phyloP scores from a whole-genome alignment of 75 land plant species.

The Gnetum montanum region DNA sequence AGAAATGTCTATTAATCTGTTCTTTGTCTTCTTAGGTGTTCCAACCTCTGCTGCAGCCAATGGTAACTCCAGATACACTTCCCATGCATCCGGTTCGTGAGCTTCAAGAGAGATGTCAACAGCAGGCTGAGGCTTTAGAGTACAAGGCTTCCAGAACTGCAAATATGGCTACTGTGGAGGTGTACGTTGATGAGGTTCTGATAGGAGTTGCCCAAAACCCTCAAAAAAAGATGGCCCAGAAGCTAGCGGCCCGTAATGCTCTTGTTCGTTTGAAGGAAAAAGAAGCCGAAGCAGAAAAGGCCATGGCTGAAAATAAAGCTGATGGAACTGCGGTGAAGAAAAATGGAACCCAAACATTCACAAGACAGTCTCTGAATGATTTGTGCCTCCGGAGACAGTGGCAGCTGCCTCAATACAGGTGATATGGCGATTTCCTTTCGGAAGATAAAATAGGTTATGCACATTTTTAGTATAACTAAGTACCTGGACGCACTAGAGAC shows the following conservation, averaged over 20 bases:
- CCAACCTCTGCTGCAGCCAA: slow-evolving; percentile 79
- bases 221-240: slow-evolving; percentile 99
- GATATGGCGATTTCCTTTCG: no score
- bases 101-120: slow-evolving; percentile 98
- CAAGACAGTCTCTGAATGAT: slow-evolving; percentile 90
- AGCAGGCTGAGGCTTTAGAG: slow-evolving; percentile 95
- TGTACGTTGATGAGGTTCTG: slow-evolving; percentile 87
- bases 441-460: not conserved
- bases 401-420: slow-evolving; percentile 97
- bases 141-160: slow-evolving; percentile 83
- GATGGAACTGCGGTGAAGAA: slow-evolving; percentile 46
- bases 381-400: slow-evolving; percentile 87
- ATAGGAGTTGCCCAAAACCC: slow-evolving; percentile 92
- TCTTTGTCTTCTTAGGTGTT: slow-evolving; percentile 59
- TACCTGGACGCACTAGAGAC: not conserved
- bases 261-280: slow-evolving; percentile 82
- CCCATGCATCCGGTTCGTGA: slow-evolving; percentile 99
- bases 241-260: slow-evolving; percentile 95
- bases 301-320: slow-evolving; percentile 19
- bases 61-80: slow-evolving; percentile 97
- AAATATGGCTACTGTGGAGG: slow-evolving; percentile 92
- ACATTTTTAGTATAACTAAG: not conserved
- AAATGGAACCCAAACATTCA: slow-evolving; percentile 62
- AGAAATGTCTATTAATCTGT: not conserved
- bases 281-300: slow-evolving; percentile 57